Base-by-base conservation (phyloP, 2,329 filamentous ascomycete genomes). In the Cordyceps farinosa region DNA sequence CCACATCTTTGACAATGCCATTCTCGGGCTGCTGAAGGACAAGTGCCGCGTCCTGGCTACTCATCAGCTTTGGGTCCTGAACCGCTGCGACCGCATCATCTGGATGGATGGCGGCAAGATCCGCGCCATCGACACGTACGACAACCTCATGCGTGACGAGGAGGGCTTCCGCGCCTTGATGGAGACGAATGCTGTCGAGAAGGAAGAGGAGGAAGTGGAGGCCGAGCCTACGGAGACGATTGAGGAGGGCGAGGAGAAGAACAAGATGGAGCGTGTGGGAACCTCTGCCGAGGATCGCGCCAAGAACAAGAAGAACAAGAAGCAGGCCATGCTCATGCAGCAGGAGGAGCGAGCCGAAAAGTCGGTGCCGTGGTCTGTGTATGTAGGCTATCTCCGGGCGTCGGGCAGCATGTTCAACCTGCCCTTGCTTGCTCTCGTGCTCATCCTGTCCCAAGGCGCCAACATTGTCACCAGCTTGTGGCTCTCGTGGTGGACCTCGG, bases 1-100 rank as follows among this genome's bases (percentile, higher is more conserved):
- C 1, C 87, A 90, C 71, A 89, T 99, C 70, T 97, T 98, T 78
- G 94, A 98, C 74, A 89, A 96, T 65, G 94, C 94, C 47, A 97
- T 99, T 61, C 87, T 92, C 64, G 94, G 94, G 8, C 81, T 98
- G 10, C 81, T 98, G 61, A 91, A 90, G 70, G 85, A 94, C 76
- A 97, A 97, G 76, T 95, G 92, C 71, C 85, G 95, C 27, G 89
- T 98, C 40, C 81, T 99, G 38, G 95, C 94, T 1, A 99, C 95
- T 0, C 95, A 99, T 75, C 94, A 98, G 74, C 85, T 98, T 15
- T 95, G 96, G 80, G 93, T 98, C 6, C 84, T 98, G 6, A 92
- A 85, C 72, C 88, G 92, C 40, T 97, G 92, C 70, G 94, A 98
- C 73, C 85, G 94, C 40, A 94, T 98, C 67, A 87, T 98, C 55